Base-by-base conservation (phyloP, 2,329 filamentous ascomycete species). In the Colletotrichum endophyticum region DNA sequence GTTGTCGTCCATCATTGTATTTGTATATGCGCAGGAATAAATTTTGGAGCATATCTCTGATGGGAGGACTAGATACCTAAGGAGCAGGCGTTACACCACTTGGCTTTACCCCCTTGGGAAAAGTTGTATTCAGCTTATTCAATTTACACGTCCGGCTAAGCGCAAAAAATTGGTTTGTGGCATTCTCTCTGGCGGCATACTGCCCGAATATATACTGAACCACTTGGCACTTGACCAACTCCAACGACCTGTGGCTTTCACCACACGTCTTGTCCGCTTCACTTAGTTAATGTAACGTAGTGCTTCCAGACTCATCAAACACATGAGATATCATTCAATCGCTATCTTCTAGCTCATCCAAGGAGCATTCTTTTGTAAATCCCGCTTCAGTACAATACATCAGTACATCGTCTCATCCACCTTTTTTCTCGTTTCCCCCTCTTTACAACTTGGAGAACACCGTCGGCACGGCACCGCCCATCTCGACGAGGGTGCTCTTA, bases 401-500 rank as follows among this genome's bases (percentile, higher is more conserved):
- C 15, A 25, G 34, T 59, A 70, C 27, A 74, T 66, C 56, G 28
- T 57, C 53, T 19, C 28, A 19, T 49, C 27, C 66, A 59, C 12
- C 66, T 19, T 61, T 44, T 15, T n/a, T 63, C 22, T 5, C n/a
- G 36, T 25, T 22, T 49, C 25, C 15, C 16, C 2, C 15, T 32
- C 34, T 77, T 86, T 85, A 94, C 78, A 94, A 79, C 85, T 95
- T 95, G 34, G 92, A 88, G 85, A 97, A 98, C 0, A 95, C 93
- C 11, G 91, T 96, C 73, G 89, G 91, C 74, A 93, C 94, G 77
- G 84, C 88, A 39, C 94, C 94, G 57, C 92, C 92, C 89, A 96
- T 94, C 84, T 98, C 95, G 4, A 98, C 93, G 34, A 98, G 85
- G 3, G 95, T 98, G 85, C 95, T 98, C 89, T 97, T 98, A 80